Evolutionary conservation across 805 yeast genomes (phyloP).

Genomic region (Candida awuae): DNA sequence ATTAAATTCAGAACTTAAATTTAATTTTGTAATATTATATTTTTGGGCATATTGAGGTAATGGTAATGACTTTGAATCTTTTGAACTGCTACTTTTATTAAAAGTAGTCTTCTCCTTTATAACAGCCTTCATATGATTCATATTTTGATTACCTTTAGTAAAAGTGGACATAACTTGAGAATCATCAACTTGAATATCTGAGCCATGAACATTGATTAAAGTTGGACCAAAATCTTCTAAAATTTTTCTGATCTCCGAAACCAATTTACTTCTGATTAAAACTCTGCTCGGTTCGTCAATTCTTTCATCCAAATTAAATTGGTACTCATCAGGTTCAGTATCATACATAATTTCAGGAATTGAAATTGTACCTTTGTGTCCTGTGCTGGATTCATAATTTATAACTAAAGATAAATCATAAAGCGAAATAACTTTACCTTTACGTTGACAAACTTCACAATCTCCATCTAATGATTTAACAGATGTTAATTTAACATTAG

Average conservation of each 20-base stretch:
- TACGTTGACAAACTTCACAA: conserved; percentile 93
- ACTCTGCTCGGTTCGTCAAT: conserved; percentile 49
- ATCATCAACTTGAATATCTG: conserved; percentile 78
- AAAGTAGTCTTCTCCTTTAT: conserved; percentile 25
- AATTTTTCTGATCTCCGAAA: conserved; percentile 60
- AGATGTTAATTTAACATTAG: conserved; percentile 31
- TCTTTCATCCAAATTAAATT: conserved; percentile 61
- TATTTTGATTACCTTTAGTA: conserved; percentile 43
- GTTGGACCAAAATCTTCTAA: conserved; percentile 69
- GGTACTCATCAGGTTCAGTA: conserved; percentile 76
- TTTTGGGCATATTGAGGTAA: conserved; percentile 37
- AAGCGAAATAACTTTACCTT: conserved; percentile 89
- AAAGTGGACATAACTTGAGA: conserved; percentile 51
- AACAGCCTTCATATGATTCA: conserved; percentile 20
- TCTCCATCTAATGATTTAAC: conserved; percentile 80
- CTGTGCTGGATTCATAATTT: conserved; percentile 19
- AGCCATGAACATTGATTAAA: conserved; percentile 66
- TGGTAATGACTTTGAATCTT: conserved; percentile 4
- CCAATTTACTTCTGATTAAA: conserved; percentile 39
- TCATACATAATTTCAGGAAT: conserved; percentile 95
- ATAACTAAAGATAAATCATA: conserved; percentile 72
- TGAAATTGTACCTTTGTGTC: conserved; percentile 55
- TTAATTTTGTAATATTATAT: conserved; percentile 74
- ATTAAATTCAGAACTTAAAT: conserved; percentile 71
- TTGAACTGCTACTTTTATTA: conserved; percentile 15